phyloP scores from a whole-genome alignment of 2,329 filamentous ascomycete species.

The Leptographium procerum region DNA sequence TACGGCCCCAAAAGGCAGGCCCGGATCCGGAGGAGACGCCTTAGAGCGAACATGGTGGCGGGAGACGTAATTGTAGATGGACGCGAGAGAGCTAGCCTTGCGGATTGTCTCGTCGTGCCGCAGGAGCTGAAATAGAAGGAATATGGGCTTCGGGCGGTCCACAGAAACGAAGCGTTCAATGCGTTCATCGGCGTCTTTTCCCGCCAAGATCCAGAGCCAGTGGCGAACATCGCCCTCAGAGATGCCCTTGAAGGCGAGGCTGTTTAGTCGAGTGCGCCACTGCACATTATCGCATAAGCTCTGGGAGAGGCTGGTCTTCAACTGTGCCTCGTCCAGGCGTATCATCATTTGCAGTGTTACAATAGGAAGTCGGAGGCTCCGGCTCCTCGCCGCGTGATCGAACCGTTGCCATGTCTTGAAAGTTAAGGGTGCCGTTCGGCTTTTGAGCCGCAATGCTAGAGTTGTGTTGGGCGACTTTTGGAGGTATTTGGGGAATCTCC shows the following conservation, averaged over 20 bases:
- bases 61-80: slow-evolving; percentile 22
- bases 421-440: slow-evolving; percentile 6
- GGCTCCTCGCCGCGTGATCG: slow-evolving; percentile 11
- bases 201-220: slow-evolving; percentile 30
- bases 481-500: slow-evolving; percentile 10
- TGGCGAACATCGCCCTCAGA: slow-evolving; percentile 22
- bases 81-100: slow-evolving; percentile 18
- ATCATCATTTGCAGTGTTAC: slow-evolving; percentile 16
- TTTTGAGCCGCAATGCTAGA: slow-evolving; percentile 9
- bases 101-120: slow-evolving; percentile 22
- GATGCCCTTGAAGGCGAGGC: slow-evolving; percentile 21
- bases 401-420: slow-evolving; percentile 11
- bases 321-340: slow-evolving; percentile 12
- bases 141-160: slow-evolving; percentile 25
- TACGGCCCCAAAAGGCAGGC: slow-evolving; percentile 9
- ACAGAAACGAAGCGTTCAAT: slow-evolving; percentile 23
- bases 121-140: slow-evolving; percentile 26
- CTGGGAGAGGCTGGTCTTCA: slow-evolving; percentile 12
- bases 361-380: slow-evolving; percentile 16
- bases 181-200: slow-evolving; percentile 21
- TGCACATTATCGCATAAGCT: slow-evolving; percentile 13
- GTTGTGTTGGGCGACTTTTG: slow-evolving; percentile 11
- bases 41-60: slow-evolving; percentile 9
- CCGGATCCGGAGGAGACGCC: neutral
- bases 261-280: slow-evolving; percentile 21